Evolutionary conservation across 2,329 filamentous ascomycete species (phyloP).

Genomic region (Zarea fungicola): DNA sequence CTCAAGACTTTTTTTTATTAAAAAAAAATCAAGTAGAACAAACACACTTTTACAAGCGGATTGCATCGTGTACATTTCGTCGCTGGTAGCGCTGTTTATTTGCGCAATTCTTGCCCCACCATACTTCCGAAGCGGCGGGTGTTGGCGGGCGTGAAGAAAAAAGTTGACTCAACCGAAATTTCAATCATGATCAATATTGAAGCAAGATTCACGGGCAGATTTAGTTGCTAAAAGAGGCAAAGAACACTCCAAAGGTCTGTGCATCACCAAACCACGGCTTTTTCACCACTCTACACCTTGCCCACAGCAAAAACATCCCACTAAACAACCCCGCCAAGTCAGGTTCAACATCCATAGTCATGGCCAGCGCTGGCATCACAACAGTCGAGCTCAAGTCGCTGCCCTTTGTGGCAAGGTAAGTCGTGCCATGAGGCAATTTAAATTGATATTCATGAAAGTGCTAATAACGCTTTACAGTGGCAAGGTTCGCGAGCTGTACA

Average conservation of each 20-base stretch:
- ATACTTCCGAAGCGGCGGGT: slow-evolving; percentile 2
- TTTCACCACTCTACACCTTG: background rate
- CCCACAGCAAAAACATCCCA: background rate
- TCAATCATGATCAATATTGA: background rate
- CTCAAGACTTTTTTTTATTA: too few relatives aligned
- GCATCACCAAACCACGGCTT: background rate
- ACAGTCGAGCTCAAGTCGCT: slow-evolving; percentile 10
- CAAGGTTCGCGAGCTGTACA: slow-evolving; percentile 80
- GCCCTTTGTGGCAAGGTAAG: slow-evolving; percentile 12
- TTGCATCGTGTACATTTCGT: too few relatives aligned
- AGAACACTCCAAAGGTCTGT: background rate
- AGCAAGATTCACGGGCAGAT: background rate
- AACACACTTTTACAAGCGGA: too few relatives aligned
- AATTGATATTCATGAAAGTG: background rate
- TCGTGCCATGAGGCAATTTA: too few relatives aligned
- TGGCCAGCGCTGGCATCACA: slow-evolving; percentile 6
- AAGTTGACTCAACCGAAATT: background rate
- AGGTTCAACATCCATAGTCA: background rate
- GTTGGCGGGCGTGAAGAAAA: slow-evolving; percentile 2
- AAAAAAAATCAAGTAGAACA: too few relatives aligned
- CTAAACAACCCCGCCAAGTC: background rate
- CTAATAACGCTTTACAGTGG: slow-evolving; percentile 21
- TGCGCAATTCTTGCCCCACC: slow-evolving; percentile 3
- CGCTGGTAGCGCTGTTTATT: background rate
- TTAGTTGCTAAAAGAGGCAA: background rate